Conservation (phyloP, 2,329 filamentous ascomycete species). For the Exophiala sp. region DNA sequence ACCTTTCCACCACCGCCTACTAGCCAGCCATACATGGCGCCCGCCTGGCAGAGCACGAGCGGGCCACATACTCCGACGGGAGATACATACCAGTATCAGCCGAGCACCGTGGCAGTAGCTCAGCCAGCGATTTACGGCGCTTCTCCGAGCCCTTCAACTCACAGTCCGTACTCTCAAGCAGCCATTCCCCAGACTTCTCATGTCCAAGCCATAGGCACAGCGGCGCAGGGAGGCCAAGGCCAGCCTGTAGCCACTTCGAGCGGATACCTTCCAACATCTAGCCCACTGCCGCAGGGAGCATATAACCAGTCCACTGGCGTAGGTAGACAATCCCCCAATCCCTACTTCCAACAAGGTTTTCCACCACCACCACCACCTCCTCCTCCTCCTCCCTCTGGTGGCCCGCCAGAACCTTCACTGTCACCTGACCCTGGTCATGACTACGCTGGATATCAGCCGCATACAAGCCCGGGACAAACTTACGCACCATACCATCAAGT, state of each 20-base stretch:
- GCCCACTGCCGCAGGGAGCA: slow-evolving; percentile 3
- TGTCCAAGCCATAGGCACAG: slow-evolving; percentile 1
- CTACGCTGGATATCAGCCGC: slow-evolving; percentile 14
- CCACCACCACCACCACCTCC: slow-evolving; percentile 23
- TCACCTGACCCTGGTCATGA: slow-evolving; percentile 2
- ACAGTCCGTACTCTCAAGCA: slow-evolving; percentile 1
- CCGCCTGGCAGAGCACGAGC: slow-evolving; percentile 27
- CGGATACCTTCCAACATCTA: slow-evolving; percentile 5
- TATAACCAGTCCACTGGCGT: neutral
- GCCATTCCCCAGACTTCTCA: neutral
- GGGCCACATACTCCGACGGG: slow-evolving; percentile 16
- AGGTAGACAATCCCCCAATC: neutral
- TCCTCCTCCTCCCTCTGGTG: slow-evolving; percentile 15
- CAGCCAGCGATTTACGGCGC: neutral
- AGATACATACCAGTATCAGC: slow-evolving; percentile 11
- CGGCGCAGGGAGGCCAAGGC: neutral
- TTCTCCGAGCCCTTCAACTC: slow-evolving; percentile 1
- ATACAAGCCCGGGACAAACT: slow-evolving; percentile 3
- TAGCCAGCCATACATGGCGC: slow-evolving; percentile 24
- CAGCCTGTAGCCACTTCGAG: neutral
- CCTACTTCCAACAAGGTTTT: slow-evolving; percentile 13
- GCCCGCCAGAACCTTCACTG: slow-evolving; percentile 5
- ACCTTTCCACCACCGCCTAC: slow-evolving; percentile 23
- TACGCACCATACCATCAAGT: slow-evolving; percentile 19
- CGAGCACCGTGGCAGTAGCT: neutral